Evolutionary conservation across 805 yeast genomes (phyloP), one percentile per base, ranked within the genome.

Genomic region (Yamadazyma philogaea): DNA sequence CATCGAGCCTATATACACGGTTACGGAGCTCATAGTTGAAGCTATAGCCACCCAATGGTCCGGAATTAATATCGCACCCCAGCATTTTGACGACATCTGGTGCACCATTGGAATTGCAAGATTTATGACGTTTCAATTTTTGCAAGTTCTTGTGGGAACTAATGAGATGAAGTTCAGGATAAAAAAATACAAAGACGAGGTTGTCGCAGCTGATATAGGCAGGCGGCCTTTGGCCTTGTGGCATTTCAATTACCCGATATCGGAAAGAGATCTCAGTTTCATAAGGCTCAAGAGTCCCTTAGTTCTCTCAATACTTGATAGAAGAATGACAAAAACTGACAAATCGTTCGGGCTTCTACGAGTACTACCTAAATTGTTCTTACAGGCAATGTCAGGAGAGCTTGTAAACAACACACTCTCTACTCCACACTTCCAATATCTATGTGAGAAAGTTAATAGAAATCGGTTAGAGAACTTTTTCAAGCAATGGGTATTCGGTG

Each of bases 371-470:
- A 93, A 91, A 53, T 70, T 93, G 19, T 87, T 91, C 49, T 64
- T 93, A 27, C 97, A 93, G 60, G 95, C 95, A 0, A 88, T 93
- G 96, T 87, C 96, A 6, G 96, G 95, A 14, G 99, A 93, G 54
- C 67, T 93, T 39, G 78, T 78, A 12, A 84, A 84, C 54, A 87
- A 93, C 10, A 74, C 81, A 12, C 61, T 91, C 19, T 82, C 95
- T 6, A 82, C 96, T 0, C 69, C 74, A 8, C 97, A 93, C 63
- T 90, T 93, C 56, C 95, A 86, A 53, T 83, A 86, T 51, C 84
- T 89, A n/a, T 90, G 97, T 62, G 99, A 93, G 58, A 85, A 89
- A 52, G 97, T 93, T 7, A 87, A 91, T 44, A 88, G 91, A 51
- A 86, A 82, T 53, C 81, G 86, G 47, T 70, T 93, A 7, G 96